phyloP scores from a whole-genome alignment of 108 stramenopile species.

The Cyclotella choctawhatcheeana region DNA sequence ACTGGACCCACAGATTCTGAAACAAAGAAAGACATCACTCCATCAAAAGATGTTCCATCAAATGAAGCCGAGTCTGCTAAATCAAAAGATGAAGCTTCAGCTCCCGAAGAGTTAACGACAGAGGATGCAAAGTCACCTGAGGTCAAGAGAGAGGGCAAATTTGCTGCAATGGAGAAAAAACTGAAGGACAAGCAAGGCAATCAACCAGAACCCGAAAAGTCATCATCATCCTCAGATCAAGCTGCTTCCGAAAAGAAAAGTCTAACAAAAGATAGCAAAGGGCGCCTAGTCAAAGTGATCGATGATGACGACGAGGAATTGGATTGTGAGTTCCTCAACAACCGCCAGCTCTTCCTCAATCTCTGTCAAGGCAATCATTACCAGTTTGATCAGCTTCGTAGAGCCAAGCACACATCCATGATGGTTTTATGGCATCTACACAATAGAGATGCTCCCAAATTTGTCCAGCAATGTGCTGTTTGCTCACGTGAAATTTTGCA shows the following conservation, averaged over 20 bases:
- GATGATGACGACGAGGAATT: constrained; percentile 89
- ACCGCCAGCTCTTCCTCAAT: constrained; percentile 89
- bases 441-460: constrained; percentile 95
- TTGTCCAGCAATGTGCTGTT: constrained; percentile 92
- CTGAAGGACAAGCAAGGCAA: constrained; percentile 65
- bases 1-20: too few species aligned
- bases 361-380: constrained; percentile 97
- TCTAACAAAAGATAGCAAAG: constrained; percentile 80
- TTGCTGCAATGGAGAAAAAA: constrained; percentile 81
- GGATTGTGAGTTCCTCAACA: constrained; percentile 91
- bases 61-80: background rate
- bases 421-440: constrained; percentile 99
- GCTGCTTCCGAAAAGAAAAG: constrained; percentile 19
- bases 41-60: background rate
- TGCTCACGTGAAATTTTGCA: constrained; percentile 86
- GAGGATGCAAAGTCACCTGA: background rate
- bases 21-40: too few species aligned
- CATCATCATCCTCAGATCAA: constrained; percentile 29
- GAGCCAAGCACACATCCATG: constrained; percentile 99
- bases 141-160: constrained; percentile 65
- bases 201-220: constrained; percentile 35
- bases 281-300: constrained; percentile 80
- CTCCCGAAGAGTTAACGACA: background rate
- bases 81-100: constrained; percentile 6
- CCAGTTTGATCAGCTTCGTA: constrained; percentile 96